Conservation (phyloP, 192 early-diverging fungal genomes). For the Rhizoclosmatium globosum region DNA sequence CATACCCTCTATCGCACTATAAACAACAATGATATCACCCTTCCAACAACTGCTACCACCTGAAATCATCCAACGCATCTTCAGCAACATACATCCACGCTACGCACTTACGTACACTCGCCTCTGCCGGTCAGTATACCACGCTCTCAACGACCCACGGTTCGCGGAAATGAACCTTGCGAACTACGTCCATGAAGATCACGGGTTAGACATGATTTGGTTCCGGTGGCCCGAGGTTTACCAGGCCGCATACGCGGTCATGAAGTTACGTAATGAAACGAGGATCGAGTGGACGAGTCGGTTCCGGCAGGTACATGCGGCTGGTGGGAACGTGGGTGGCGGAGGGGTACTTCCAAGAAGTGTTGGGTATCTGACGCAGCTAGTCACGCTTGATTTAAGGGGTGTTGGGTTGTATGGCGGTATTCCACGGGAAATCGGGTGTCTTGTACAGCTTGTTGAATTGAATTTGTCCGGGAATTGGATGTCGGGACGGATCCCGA, state of each 20-base stretch:
- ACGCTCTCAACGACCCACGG: neutral
- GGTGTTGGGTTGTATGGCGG: neutral
- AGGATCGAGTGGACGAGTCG: no score
- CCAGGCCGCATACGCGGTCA: no score
- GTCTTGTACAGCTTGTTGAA: neutral
- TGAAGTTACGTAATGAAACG: no score
- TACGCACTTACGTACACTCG: neutral
- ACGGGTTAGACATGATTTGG: no score
- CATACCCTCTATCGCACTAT: no score
- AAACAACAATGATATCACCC: neutral
- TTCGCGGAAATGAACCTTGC: neutral
- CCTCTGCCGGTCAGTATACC: neutral
- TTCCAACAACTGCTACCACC: neutral
- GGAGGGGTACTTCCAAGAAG: no score
- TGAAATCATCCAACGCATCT: neutral
- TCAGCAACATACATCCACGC: neutral
- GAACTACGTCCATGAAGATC: no score
- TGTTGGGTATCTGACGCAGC: no score
- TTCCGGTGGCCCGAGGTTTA: no score
- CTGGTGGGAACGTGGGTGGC: no score
- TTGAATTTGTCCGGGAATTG: neutral
- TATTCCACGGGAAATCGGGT: slow-evolving; percentile 4
- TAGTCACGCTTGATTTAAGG: no score
- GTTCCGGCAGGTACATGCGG: no score
- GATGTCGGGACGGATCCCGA: neutral